A percentile compares a stretch with the other conserved stretches of the same genome.
These are phyloP conservation scores for Scheffersomyces spartinae DNA, from an alignment of 805 yeast species.

Conservation along the genomic window DNA sequence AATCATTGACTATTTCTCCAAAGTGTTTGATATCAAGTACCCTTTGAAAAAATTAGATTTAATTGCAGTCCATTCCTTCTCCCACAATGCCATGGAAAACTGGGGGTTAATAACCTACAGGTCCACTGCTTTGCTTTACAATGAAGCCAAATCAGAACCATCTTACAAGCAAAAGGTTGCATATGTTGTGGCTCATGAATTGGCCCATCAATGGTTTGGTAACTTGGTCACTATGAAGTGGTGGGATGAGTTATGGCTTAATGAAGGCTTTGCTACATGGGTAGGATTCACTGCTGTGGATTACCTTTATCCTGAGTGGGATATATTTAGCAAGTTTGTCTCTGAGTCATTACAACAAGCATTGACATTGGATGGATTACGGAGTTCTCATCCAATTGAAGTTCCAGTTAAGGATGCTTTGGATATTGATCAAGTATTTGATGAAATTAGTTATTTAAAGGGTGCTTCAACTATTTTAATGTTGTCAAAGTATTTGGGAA, in stretches of 20 bases:
- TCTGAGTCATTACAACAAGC: slow-evolving; percentile 41
- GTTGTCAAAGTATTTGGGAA: slow-evolving; percentile 64
- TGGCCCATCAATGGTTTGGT: slow-evolving; percentile 91
- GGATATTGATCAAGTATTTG: slow-evolving; percentile 76
- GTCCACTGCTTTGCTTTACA: slow-evolving; percentile 39
- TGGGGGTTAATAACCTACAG: slow-evolving; percentile 72
- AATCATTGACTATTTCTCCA: slow-evolving; percentile 38
- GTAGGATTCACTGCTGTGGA: slow-evolving; percentile 65
- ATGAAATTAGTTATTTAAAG: slow-evolving; percentile 68
- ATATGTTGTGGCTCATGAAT: slow-evolving; percentile 75
- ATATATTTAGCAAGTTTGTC: slow-evolving; percentile 49
- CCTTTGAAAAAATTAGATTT: slow-evolving; percentile 77
- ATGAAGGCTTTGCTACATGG: slow-evolving; percentile 88
- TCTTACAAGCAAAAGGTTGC: slow-evolving; percentile 60
- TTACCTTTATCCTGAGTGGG: slow-evolving; percentile 70
- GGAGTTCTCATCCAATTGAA: slow-evolving; percentile 70
- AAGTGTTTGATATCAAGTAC: slow-evolving; percentile 31
- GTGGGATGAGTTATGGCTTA: slow-evolving; percentile 90
- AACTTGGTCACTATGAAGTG: slow-evolving; percentile 83
- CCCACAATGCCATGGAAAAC: slow-evolving; percentile 88
- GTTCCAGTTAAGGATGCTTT: slow-evolving; percentile 71
- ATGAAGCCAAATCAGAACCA: slow-evolving; percentile 34
- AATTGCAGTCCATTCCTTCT: slow-evolving; percentile 67
- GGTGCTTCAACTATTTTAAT: slow-evolving; percentile 72
- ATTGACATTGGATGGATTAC: slow-evolving; percentile 41